These are phyloP conservation scores for Solanum rostratum DNA, from an alignment of 257 asterid genomes.

Conservation along the genomic window DNA sequence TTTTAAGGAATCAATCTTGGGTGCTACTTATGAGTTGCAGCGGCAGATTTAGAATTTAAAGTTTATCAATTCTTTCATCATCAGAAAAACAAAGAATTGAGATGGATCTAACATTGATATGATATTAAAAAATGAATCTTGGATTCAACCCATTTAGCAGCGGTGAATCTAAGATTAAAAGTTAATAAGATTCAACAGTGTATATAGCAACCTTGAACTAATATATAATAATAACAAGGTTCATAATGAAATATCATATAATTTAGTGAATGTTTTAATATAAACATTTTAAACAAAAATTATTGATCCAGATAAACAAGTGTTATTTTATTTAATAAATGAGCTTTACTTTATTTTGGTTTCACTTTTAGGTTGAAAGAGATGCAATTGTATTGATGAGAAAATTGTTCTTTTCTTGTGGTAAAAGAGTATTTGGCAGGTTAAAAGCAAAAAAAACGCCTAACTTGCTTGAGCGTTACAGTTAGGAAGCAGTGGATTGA, in stretches of 20 bases:
- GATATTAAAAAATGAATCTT: neutral
- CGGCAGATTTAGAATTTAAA: neutral
- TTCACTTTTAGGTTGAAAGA: neutral
- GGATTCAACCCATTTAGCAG: neutral
- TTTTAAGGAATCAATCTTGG: neutral
- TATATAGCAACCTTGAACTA: neutral
- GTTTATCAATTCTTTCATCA: neutral
- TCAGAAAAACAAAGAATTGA: too few species aligned
- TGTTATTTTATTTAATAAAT: neutral
- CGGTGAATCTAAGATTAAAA: neutral
- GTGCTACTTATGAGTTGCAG: neutral
- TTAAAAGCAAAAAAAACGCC: neutral
- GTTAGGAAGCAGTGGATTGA: neutral
- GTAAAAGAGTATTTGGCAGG: neutral
- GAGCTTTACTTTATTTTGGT: neutral
- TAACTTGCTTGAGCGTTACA: neutral
- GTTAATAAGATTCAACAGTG: neutral
- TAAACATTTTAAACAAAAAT: too few species aligned
- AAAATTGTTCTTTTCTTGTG: neutral
- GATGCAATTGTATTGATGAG: neutral
- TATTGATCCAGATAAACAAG: neutral
- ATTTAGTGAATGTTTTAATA: too few species aligned
- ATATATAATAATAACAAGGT: neutral
- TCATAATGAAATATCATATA: too few species aligned
- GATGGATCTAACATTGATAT: neutral